Percentiles rank a stretch among this genome's conserved stretches.
Conservation (phyloP, 192 early-diverging fungal species). For the Lobosporangium transversale region DNA sequence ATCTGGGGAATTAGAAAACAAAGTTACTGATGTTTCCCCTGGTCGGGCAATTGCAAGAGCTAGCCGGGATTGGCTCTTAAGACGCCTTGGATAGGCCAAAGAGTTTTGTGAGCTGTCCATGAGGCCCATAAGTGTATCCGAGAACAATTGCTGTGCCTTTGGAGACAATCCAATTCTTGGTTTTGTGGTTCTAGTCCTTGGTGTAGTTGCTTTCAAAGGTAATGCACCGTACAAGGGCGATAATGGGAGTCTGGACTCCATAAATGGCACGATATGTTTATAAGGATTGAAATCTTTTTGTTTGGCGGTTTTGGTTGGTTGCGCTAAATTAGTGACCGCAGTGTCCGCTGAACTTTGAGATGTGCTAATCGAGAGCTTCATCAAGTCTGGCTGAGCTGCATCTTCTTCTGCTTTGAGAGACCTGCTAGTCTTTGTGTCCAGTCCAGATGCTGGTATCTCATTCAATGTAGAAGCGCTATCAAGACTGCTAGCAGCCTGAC, state of each 20-base stretch:
- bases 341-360: neutral
- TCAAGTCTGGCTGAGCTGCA: neutral
- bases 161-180: slow-evolving; percentile 24
- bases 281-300: slow-evolving; percentile 28
- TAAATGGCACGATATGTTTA: slow-evolving; percentile 19
- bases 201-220: neutral
- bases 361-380: slow-evolving; percentile 14
- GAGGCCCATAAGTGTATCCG: slow-evolving; percentile 30
- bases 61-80: slow-evolving; percentile 13
- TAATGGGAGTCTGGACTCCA: slow-evolving; percentile 19
- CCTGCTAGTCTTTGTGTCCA: neutral
- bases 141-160: slow-evolving; percentile 31
- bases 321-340: neutral
- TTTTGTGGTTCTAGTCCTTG: neutral
- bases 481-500: slow-evolving; percentile 1
- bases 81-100: slow-evolving; percentile 1
- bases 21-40: slow-evolving; percentile 24
- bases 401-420: neutral
- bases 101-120: slow-evolving; percentile 22
- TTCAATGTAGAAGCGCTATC: slow-evolving; percentile 2
- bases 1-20: slow-evolving; percentile 31
- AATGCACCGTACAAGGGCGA: slow-evolving; percentile 26
- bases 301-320: neutral
- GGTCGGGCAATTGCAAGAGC: slow-evolving; percentile 26
- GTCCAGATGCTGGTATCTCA: slow-evolving; percentile 20